phyloP scores from a whole-genome alignment of 2,329 filamentous ascomycete genomes.

The Metarhizium rileyi region DNA sequence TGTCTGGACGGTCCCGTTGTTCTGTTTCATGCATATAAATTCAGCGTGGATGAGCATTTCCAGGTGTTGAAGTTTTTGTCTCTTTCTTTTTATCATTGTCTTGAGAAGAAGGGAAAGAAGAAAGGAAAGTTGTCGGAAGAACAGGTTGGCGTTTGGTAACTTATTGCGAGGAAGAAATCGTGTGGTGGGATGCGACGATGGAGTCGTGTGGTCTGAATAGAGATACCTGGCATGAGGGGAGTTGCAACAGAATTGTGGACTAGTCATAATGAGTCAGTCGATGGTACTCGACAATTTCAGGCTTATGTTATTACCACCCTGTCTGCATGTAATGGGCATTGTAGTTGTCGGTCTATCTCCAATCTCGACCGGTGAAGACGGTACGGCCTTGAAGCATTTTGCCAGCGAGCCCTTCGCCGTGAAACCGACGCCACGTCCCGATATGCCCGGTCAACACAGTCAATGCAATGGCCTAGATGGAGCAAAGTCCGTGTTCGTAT shows the following conservation, averaged over 20 bases:
- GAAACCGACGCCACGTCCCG: background rate
- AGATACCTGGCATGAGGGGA: background rate
- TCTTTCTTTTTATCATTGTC: background rate
- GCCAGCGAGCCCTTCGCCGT: too few species aligned
- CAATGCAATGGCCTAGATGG: too few species aligned
- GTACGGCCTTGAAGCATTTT: background rate
- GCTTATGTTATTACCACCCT: background rate
- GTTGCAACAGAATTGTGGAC: constrained; percentile 6
- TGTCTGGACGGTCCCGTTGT: background rate
- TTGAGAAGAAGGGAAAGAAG: background rate
- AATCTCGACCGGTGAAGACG: too few species aligned
- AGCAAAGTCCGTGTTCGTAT: background rate
- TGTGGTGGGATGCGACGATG: background rate
- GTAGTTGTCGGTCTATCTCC: background rate
- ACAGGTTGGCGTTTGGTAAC: background rate
- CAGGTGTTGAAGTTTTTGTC: constrained; percentile 7
- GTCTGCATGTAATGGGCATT: background rate
- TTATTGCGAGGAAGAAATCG: background rate
- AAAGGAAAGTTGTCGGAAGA: background rate
- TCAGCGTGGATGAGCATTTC: constrained; percentile 1
- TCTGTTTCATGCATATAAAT: background rate
- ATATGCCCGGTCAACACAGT: background rate
- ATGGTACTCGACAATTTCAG: background rate
- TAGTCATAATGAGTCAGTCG: constrained; percentile 4
- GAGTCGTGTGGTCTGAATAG: background rate